Evolutionary conservation across 805 yeast genomes (phyloP).

Genomic region (Kurtzmaniella fragi): DNA sequence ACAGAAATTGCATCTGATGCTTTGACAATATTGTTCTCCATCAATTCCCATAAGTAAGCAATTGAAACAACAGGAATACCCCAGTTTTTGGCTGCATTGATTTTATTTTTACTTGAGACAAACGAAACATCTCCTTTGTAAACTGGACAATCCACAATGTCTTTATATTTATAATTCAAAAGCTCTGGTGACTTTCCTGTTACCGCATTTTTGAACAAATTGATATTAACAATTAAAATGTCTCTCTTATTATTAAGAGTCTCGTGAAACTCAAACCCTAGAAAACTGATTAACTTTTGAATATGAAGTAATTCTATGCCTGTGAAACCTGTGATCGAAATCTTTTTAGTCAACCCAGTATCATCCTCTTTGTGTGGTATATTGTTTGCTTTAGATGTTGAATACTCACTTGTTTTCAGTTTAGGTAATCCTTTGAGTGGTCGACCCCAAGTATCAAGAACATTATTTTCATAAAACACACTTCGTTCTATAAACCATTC

Average conservation of each 20-base stretch:
- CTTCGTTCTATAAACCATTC: conserved; percentile 82
- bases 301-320: conserved; percentile 74
- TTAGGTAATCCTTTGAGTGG: conserved; percentile 39
- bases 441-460: conserved; percentile 59
- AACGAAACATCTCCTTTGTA: conserved; percentile 27
- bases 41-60: conserved; percentile 49
- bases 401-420: conserved; percentile 9
- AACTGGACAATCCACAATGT: conserved; percentile 30
- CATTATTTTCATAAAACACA: conserved; percentile 47
- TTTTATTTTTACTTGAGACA: conserved; percentile 47
- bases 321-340: conserved; percentile 67
- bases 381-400: too few relatives aligned
- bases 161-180: conserved; percentile 30
- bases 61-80: conserved; percentile 53
- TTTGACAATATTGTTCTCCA: conserved; percentile 24
- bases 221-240: conserved; percentile 50
- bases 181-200: conserved; percentile 36
- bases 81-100: conserved; percentile 55
- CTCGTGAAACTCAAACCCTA: conserved; percentile 49
- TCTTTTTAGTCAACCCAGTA: conserved; percentile 9
- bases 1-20: conserved; percentile 25
- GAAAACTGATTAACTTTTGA: conserved; percentile 50
- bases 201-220: conserved; percentile 37
- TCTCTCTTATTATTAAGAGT: conserved; percentile 49
- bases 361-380: too few relatives aligned